A percentile compares a stretch with the other conserved stretches of the same genome.
These are phyloP conservation scores for Pichia norvegensis DNA, from an alignment of 1,139 yeast genomes.

Conservation along the genomic window DNA sequence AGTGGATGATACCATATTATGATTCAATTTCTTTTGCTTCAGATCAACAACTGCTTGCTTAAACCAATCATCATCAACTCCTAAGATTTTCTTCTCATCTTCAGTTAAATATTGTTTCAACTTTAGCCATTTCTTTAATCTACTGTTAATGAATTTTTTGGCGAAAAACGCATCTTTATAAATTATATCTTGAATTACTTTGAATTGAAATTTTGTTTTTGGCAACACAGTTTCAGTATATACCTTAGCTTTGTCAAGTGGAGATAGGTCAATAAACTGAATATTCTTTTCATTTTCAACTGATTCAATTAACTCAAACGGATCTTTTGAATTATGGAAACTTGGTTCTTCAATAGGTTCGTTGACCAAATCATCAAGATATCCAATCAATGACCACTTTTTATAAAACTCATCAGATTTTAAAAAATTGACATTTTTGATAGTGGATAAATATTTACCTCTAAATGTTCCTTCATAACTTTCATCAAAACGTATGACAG, in stretches of 20 bases:
- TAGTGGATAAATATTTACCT: constrained; percentile 21
- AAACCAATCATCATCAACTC: constrained; percentile 21
- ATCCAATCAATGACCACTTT: constrained; percentile 22
- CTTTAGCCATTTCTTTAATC: constrained; percentile 23
- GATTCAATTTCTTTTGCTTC: constrained; percentile 19
- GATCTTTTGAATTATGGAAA: constrained; percentile 19
- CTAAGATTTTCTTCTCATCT: constrained; percentile 19
- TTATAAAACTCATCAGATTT: constrained; percentile 22
- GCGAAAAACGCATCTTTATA: constrained; percentile 25
- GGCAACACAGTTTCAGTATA: constrained; percentile 19
- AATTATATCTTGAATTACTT: constrained; percentile 23
- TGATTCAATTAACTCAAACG: constrained; percentile 15
- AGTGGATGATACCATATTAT: constrained; percentile 20
- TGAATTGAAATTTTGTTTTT: constrained; percentile 19
- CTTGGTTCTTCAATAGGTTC: constrained; percentile 22
- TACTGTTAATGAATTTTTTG: constrained; percentile 20
- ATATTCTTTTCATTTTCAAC: constrained; percentile 14
- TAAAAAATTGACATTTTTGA: constrained; percentile 17
- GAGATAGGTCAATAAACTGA: constrained; percentile 12
- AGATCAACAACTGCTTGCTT: constrained; percentile 15
- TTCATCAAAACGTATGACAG: constrained; percentile 17
- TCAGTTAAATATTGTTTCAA: constrained; percentile 19
- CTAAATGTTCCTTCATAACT: constrained; percentile 25
- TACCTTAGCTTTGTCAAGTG: constrained; percentile 15
- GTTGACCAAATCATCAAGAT: constrained; percentile 24